phyloP scores from a whole-genome alignment of 768 basidiomycete species.

The Amanita rubescens region DNA sequence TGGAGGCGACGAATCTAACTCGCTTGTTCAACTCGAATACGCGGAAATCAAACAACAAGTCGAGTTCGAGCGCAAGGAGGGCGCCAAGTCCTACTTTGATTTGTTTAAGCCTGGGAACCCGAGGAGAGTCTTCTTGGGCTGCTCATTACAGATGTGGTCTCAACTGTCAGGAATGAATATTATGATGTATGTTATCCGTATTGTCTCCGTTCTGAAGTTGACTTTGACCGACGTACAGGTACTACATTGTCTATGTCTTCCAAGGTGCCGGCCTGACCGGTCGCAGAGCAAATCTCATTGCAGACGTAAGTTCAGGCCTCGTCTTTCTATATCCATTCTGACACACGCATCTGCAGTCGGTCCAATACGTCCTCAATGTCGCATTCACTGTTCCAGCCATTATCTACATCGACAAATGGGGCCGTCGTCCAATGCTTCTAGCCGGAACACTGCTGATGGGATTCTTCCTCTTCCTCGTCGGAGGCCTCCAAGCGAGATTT shows the following conservation, averaged over 20 bases:
- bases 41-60: conserved; percentile 58
- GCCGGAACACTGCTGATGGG: conserved; percentile 62
- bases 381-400: conserved; percentile 41
- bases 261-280: conserved; percentile 73
- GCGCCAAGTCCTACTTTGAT: conserved; percentile 64
- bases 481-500: conserved; percentile 62
- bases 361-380: conserved; percentile 55
- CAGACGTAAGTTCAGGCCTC: conserved; percentile 31
- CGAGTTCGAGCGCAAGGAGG: conserved; percentile 57
- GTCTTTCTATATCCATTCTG: too few relatives aligned
- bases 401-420: conserved; percentile 71
- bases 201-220: background rate
- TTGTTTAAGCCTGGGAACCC: conserved; percentile 58
- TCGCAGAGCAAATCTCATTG: conserved; percentile 65
- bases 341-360: conserved; percentile 28
- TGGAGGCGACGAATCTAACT: conserved; percentile 45
- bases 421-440: conserved; percentile 70
- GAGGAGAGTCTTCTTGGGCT: conserved; percentile 64
- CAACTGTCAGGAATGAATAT: conserved; percentile 75
- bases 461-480: conserved; percentile 72
- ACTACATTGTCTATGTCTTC: conserved; percentile 66
- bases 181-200: conserved; percentile 52
- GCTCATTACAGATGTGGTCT: conserved; percentile 73
- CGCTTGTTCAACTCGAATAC: conserved; percentile 63
- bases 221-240: conserved; percentile 26